A percentile compares a stretch with the other conserved stretches of the same genome.
phyloP scores from a whole-genome alignment of 352 stramenopile species.

The Phytophthora idaei region DNA sequence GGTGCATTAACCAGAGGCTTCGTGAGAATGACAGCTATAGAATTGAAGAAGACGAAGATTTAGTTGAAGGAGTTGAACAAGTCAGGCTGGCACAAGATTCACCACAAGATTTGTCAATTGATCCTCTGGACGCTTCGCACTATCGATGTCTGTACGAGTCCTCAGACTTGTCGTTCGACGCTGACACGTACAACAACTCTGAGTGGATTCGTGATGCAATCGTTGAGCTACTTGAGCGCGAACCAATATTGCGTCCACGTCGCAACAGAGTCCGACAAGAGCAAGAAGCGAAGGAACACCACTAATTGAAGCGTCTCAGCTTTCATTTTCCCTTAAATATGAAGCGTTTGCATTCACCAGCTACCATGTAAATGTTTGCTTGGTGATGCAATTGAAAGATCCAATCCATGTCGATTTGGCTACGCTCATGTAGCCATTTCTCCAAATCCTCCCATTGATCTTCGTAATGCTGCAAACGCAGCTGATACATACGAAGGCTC shows the following conservation, averaged over 20 bases:
- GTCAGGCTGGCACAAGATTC: neutral
- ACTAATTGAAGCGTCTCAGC: neutral
- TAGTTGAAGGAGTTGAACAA: neutral
- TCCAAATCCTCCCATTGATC: neutral
- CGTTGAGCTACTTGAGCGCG: neutral
- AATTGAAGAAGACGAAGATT: neutral
- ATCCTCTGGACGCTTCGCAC: neutral
- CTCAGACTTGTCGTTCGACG: neutral
- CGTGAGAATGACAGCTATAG: neutral
- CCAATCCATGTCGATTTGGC: neutral
- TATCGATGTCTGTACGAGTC: conserved; percentile 1
- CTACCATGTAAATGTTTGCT: no score
- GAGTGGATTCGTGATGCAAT: neutral
- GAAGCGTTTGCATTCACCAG: neutral
- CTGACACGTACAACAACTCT: neutral
- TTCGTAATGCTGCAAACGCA: neutral
- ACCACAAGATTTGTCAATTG: neutral
- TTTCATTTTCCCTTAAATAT: neutral
- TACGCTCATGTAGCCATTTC: neutral
- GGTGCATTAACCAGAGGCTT: neutral
- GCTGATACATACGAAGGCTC: neutral
- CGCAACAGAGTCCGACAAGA: neutral
- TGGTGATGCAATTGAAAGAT: neutral
- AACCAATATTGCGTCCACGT: neutral
- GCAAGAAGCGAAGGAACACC: neutral